Percentiles rank a stretch among this genome's conserved stretches.
Evolutionary conservation across 1,284 basidiomycete species (phyloP).

Genomic region (Tremellales sp.): DNA sequence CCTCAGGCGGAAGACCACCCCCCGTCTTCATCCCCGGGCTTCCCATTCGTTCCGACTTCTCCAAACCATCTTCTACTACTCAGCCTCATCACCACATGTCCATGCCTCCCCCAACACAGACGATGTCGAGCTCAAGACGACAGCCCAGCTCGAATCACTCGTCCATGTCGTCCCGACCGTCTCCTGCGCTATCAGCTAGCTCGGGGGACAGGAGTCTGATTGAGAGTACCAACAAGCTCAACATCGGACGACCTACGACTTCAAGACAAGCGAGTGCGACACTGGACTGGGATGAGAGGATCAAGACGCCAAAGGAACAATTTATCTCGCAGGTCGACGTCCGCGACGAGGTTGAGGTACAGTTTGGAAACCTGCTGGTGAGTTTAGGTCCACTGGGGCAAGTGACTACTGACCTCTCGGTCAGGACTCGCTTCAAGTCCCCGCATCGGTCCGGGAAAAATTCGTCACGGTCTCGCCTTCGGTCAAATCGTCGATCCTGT

Average conservation of each 20-base stretch:
- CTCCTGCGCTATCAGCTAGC: background rate
- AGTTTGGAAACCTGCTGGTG: conserved; percentile 40
- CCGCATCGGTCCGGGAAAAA: conserved; percentile 38
- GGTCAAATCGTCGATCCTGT: conserved; percentile 42
- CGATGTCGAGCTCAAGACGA: background rate
- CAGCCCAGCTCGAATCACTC: background rate
- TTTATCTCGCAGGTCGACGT: conserved; percentile 8
- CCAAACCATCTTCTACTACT: conserved; percentile 12
- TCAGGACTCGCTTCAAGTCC: conserved; percentile 42
- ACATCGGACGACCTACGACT: conserved; percentile 11
- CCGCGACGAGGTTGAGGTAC: conserved; percentile 29
- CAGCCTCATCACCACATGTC: conserved; percentile 15
- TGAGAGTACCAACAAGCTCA: conserved; percentile 17
- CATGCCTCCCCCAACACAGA: conserved; percentile 18
- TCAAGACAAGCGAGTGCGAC: conserved; percentile 14
- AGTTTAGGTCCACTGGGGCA: conserved; percentile 5
- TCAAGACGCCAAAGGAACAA: conserved; percentile 17
- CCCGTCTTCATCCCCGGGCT: conserved; percentile 1
- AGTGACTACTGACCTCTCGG: background rate
- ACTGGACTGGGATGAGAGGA: conserved; percentile 13
- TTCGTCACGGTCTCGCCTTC: conserved; percentile 37
- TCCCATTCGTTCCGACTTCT: conserved; percentile 3
- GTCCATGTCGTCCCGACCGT: background rate
- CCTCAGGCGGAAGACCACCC: conserved; percentile 8
- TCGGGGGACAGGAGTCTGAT: conserved; percentile 5